Percentiles rank a stretch among this genome's conserved stretches.
These are phyloP conservation scores for Alternaria brassicae DNA, from an alignment of 2,329 filamentous ascomycete species.

Conservation along the genomic window DNA sequence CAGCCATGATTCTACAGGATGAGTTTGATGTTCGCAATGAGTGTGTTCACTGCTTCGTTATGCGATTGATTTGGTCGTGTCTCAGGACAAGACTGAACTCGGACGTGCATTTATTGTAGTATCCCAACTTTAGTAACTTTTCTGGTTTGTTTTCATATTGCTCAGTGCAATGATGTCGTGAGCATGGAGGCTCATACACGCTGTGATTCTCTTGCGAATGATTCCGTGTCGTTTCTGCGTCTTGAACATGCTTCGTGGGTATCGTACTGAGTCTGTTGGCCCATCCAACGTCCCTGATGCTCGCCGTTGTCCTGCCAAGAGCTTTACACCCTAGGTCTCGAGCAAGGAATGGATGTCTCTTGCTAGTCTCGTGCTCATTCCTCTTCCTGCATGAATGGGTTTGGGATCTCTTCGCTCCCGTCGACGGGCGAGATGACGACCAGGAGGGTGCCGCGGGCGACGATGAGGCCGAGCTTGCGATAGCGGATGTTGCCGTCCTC, in stretches of 20 bases:
- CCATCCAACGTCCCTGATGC: neutral
- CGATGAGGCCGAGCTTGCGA: slow-evolving; percentile 82
- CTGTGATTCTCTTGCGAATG: neutral
- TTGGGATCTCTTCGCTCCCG: slow-evolving; percentile 93
- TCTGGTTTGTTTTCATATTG: neutral
- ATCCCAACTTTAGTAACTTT: neutral
- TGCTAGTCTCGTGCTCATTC: slow-evolving; percentile 24
- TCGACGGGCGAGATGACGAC: slow-evolving; percentile 92
- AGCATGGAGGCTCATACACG: neutral
- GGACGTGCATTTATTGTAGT: neutral
- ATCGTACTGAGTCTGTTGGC: slow-evolving; percentile 1
- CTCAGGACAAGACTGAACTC: neutral
- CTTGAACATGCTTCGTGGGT: slow-evolving; percentile 8
- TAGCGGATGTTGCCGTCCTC: slow-evolving; percentile 89
- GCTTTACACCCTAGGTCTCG: neutral
- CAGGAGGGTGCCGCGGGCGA: slow-evolving; percentile 87
- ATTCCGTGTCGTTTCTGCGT: neutral
- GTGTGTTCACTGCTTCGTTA: too few relatives aligned
- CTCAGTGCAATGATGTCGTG: neutral
- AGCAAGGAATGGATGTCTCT: neutral
- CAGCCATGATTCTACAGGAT: neutral
- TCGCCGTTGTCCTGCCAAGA: neutral
- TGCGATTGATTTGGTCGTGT: neutral
- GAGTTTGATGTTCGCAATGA: neutral
- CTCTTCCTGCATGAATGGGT: slow-evolving; percentile 83